These are phyloP conservation scores for Picochlorum sp. DNA, from an alignment of 139 green algal genomes.

Conservation along the genomic window DNA sequence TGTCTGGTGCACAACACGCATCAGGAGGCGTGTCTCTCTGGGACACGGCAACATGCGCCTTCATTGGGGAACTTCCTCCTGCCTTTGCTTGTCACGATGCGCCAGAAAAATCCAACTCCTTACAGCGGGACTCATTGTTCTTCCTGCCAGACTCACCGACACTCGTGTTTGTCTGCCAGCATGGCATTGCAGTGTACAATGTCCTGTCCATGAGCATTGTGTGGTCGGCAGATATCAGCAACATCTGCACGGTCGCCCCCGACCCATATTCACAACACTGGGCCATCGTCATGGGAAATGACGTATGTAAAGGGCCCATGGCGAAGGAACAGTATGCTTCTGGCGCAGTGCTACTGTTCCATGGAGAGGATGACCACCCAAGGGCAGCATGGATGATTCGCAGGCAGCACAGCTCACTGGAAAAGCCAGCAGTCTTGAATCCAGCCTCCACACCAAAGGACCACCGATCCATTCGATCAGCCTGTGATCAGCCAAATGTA, in stretches of 20 bases:
- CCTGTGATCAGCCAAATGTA: neutral
- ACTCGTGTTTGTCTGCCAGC: neutral
- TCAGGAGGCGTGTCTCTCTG: constrained; percentile 50
- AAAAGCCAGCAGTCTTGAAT: constrained; percentile 2
- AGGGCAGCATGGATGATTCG: neutral
- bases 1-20: constrained; percentile 18
- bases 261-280: constrained; percentile 12
- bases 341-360: neutral
- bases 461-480: neutral
- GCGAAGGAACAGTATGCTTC: neutral
- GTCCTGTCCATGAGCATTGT: constrained; percentile 9
- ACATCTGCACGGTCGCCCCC: neutral
- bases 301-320: neutral
- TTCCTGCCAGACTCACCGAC: constrained; percentile 5
- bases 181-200: constrained; percentile 13
- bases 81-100: neutral
- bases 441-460: neutral
- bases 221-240: neutral
- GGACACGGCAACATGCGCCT: constrained; percentile 35
- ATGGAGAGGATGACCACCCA: neutral
- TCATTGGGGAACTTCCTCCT: constrained; percentile 39
- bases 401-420: neutral
- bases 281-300: constrained; percentile 3
- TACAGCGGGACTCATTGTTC: neutral
- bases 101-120: neutral